Evolutionary conservation across 2,329 filamentous ascomycete species (phyloP).

Genomic region (Colletotrichum tropicale): DNA sequence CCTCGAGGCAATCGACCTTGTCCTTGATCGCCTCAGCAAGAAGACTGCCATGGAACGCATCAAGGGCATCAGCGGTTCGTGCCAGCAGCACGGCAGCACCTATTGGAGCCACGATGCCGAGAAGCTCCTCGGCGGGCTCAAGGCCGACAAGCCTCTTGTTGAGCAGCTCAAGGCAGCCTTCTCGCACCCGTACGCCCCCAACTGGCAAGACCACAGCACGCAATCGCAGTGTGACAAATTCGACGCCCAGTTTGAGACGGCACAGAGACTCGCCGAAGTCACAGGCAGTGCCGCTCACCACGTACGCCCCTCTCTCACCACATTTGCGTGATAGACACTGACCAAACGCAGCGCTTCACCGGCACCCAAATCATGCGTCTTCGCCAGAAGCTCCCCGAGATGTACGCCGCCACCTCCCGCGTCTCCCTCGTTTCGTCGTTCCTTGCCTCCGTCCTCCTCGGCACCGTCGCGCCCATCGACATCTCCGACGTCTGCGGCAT

Average conservation of each 20-base stretch:
- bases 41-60: slow-evolving; percentile 71
- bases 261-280: slow-evolving; percentile 72
- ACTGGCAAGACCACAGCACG: slow-evolving; percentile 98
- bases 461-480: slow-evolving; percentile 85
- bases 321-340: background rate
- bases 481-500: slow-evolving; percentile 95
- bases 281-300: slow-evolving; percentile 96
- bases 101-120: slow-evolving; percentile 84
- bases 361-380: slow-evolving; percentile 96
- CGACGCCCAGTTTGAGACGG: slow-evolving; percentile 71
- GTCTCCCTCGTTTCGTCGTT: slow-evolving; percentile 97
- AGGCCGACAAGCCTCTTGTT: slow-evolving; percentile 65
- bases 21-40: slow-evolving; percentile 73
- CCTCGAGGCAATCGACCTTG: slow-evolving; percentile 89
- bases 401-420: slow-evolving; percentile 79
- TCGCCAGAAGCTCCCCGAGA: slow-evolving; percentile 76
- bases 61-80: slow-evolving; percentile 84
- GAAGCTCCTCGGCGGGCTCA: slow-evolving; percentile 63
- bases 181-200: slow-evolving; percentile 86
- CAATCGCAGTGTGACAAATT: slow-evolving; percentile 91
- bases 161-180: slow-evolving; percentile 77
- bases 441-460: slow-evolving; percentile 88
- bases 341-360: slow-evolving; percentile 76
- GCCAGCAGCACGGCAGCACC: slow-evolving; percentile 97
- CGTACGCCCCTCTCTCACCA: slow-evolving; percentile 54